Conservation (phyloP, 2,329 filamentous ascomycete species). For the Venturia nashicola region DNA sequence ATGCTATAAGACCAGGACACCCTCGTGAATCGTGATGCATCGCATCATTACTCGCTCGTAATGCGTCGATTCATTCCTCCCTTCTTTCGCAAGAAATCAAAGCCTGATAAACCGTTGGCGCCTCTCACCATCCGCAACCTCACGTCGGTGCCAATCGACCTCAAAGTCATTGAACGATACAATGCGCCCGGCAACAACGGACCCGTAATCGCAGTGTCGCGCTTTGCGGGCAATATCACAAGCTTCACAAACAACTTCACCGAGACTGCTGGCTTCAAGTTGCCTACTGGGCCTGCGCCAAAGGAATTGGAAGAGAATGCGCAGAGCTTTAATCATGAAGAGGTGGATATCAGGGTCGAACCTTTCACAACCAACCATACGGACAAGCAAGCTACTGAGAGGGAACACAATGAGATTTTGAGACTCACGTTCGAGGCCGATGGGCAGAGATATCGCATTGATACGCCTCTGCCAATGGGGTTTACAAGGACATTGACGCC, state of each 20-base stretch:
- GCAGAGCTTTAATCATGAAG: constrained; percentile 47
- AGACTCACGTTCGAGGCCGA: constrained; percentile 62
- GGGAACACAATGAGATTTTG: constrained; percentile 49
- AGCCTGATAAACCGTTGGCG: constrained; percentile 14
- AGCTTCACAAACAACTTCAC: constrained; percentile 37
- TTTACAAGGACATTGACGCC: constrained; percentile 26
- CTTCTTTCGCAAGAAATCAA: constrained; percentile 1
- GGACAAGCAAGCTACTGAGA: constrained; percentile 47
- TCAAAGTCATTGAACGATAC: constrained; percentile 65
- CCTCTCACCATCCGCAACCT: constrained; percentile 69
- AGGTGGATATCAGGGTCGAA: constrained; percentile 50
- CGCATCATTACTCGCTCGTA: too few species aligned
- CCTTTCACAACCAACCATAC: constrained; percentile 57
- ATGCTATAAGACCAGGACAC: not conserved
- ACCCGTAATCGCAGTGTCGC: constrained; percentile 13
- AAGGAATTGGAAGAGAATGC: constrained; percentile 40
- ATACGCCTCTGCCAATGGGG: constrained; percentile 47
- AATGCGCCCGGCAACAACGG: constrained; percentile 36
- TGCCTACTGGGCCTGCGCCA: constrained; percentile 24
- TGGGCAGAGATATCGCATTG: constrained; percentile 56
- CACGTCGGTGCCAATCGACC: constrained; percentile 57
- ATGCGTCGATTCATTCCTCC: not conserved
- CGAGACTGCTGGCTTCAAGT: constrained; percentile 9
- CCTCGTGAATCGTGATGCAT: not conserved
- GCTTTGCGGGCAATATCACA: constrained; percentile 16